phyloP scores from a whole-genome alignment of 2,329 filamentous ascomycete species.

The Colletotrichum abscissum region DNA sequence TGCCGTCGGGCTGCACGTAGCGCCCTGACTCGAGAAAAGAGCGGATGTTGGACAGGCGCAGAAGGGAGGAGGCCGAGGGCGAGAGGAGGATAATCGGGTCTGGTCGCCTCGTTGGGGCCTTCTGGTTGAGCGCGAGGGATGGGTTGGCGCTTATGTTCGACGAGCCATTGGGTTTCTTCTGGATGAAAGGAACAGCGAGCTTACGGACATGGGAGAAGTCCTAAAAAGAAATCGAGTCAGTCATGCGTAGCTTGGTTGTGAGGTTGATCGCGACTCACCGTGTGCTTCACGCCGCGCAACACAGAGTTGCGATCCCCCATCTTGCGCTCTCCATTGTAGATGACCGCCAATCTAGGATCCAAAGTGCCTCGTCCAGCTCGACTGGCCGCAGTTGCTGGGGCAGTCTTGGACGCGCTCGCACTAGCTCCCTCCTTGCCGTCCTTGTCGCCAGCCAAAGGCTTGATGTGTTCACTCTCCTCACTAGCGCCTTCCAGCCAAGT shows the following conservation, averaged over 20 bases:
- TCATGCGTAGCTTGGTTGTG: not conserved
- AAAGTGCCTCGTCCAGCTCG: constrained; percentile 73
- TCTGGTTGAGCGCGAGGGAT: constrained; percentile 65
- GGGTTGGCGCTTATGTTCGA: constrained; percentile 54
- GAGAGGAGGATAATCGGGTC: constrained; percentile 97
- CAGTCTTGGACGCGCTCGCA: constrained; percentile 50
- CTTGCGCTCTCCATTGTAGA: constrained; percentile 90
- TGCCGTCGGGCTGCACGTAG: constrained; percentile 81
- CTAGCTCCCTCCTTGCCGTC: constrained; percentile 54
- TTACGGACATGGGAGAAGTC: constrained; percentile 96
- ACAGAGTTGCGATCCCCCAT: constrained; percentile 94
- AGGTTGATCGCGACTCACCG: constrained; percentile 64
- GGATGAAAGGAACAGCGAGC: constrained; percentile 81
- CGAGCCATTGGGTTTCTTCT: constrained; percentile 62
- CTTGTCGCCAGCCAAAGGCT: constrained; percentile 77
- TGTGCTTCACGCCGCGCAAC: constrained; percentile 87
- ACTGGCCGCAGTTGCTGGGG: constrained; percentile 54
- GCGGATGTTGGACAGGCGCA: constrained; percentile 96
- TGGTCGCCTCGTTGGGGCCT: constrained; percentile 61
- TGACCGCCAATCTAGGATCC: constrained; percentile 85
- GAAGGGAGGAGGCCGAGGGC: constrained; percentile 91
- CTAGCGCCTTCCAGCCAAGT: constrained; percentile 93
- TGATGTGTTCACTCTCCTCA: constrained; percentile 93
- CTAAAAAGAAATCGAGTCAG: constrained; percentile 54
- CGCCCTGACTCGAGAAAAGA: constrained; percentile 88